Base-by-base conservation (phyloP, 306 rosid genomes). In the Rosa rugosa region DNA sequence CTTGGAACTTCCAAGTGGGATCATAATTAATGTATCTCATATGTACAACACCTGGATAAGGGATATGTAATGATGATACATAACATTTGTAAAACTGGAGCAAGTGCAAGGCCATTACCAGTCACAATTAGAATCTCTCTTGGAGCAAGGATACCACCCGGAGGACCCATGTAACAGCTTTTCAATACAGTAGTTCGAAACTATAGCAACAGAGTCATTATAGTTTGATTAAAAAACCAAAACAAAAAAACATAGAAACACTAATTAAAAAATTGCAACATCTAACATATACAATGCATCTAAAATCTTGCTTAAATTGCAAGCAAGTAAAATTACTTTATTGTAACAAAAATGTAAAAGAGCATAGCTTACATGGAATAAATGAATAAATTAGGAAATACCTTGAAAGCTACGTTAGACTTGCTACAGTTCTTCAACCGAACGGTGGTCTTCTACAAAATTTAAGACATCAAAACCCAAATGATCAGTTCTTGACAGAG, bases 131-230 rank as follows among this genome's bases (percentile, higher is more conserved):
- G 40, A 77, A 84, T 89, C 81, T 95, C 98, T 73, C 96, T 96
- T 12, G 99, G 99, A 69, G 94, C 93, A 73, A 95, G 93, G 64
- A 91, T 85, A 2, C 98, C 99, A 38, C 98, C 99, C 11, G 99
- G 99, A 75, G 99, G 99, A 62, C 97, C 85, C 99, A 95, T 95
- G 77, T 86, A 95, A 86, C 99, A 95, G 85, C 99, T 92, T 84
- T 95, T 95, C 3, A 98, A 97, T 11, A 97, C 97, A 18, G 99
- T 95, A 16, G 99, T 95, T 91, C 93, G 99, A 86, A 95, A 95
- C 99, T 95, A 85, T 75, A 80, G 57, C 79, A 79, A 56, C 62
- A 72, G 31, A 71, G 4, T 42, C 44, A 60, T 8, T 34, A 14
- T 41, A 68, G 10, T 42, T 42, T 8, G 34, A n/a, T 31, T 23